These are phyloP conservation scores for Talaromyces liani DNA, from an alignment of 495 filamentous ascomycete genomes.

Conservation along the genomic window DNA sequence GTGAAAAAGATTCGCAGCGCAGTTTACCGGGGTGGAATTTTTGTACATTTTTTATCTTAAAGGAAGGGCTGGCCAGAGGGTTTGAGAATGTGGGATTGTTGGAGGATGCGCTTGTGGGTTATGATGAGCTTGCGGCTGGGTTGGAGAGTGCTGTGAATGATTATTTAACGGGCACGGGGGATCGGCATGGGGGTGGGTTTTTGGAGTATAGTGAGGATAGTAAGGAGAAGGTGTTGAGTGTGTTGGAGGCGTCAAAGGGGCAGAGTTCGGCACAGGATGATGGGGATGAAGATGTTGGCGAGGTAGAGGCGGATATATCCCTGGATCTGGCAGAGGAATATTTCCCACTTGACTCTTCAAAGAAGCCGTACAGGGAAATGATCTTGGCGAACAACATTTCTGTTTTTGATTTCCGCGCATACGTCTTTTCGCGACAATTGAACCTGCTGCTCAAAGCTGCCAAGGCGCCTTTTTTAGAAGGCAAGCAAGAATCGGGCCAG, in stretches of 20 bases:
- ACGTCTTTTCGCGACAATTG: slow-evolving; percentile 87
- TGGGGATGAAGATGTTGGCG: background rate
- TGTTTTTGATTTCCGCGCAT: slow-evolving; percentile 92
- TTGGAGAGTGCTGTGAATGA: slow-evolving; percentile 76
- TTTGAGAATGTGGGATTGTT: slow-evolving; percentile 96
- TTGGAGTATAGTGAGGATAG: slow-evolving; percentile 64
- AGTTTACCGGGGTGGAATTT: slow-evolving; percentile 96
- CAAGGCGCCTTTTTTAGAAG: slow-evolving; percentile 43
- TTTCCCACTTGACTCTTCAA: slow-evolving; percentile 59
- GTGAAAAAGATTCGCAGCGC: slow-evolving; percentile 84
- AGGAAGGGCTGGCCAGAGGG: slow-evolving; percentile 85
- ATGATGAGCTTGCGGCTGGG: slow-evolving; percentile 85
- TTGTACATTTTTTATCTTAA: slow-evolving; percentile 96
- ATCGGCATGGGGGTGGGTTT: slow-evolving; percentile 59
- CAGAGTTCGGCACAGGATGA: slow-evolving; percentile 9
- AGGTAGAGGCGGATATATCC: slow-evolving; percentile 8
- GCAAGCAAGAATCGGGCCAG: slow-evolving; percentile 15
- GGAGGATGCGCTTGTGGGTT: slow-evolving; percentile 86
- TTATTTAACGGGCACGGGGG: slow-evolving; percentile 47
- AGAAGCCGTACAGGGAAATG: slow-evolving; percentile 82
- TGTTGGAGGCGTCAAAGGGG: slow-evolving; percentile 19
- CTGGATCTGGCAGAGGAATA: slow-evolving; percentile 26
- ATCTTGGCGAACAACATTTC: slow-evolving; percentile 95
- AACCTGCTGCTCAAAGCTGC: slow-evolving; percentile 75
- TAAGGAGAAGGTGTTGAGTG: slow-evolving; percentile 46